phyloP scores from a whole-genome alignment of 2,329 filamentous ascomycete species.

The Thielaviopsis populi region DNA sequence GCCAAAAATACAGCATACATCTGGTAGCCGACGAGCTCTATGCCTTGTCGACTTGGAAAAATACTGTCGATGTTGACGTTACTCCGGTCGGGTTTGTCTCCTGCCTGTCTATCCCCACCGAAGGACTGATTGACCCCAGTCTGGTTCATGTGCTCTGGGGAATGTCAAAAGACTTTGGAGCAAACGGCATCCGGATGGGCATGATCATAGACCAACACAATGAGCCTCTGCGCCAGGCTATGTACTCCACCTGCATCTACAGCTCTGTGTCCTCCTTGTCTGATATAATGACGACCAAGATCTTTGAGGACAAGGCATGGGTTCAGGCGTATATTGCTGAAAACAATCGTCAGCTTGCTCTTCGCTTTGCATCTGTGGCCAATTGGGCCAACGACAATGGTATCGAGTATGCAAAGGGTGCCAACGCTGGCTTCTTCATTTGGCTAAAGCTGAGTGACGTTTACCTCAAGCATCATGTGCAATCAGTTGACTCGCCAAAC shows the following conservation, averaged over 20 bases:
- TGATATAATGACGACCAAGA: conserved; percentile 27
- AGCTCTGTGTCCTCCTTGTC: conserved; percentile 31
- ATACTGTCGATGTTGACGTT: conserved; percentile 22
- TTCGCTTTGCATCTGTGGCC: conserved; percentile 27
- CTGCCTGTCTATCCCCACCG: conserved; percentile 29
- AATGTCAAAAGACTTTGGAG: conserved; percentile 39
- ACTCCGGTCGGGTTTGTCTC: conserved; percentile 30
- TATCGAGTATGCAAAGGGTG: conserved; percentile 32
- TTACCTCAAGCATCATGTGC: conserved; percentile 19
- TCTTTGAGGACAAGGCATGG: conserved; percentile 31
- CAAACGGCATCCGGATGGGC: conserved; percentile 40
- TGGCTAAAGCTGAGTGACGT: conserved; percentile 34
- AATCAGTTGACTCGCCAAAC: conserved; percentile 15
- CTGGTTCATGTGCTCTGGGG: conserved; percentile 38
- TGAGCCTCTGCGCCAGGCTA: conserved; percentile 25
- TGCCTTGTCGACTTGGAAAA: conserved; percentile 36
- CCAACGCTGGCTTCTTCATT: conserved; percentile 40
- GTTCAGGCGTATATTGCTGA: conserved; percentile 30
- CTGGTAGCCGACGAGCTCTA: conserved; percentile 38
- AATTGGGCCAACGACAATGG: conserved; percentile 26
- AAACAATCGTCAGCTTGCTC: conserved; percentile 29
- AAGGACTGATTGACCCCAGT: conserved; percentile 31
- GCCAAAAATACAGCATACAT: conserved; percentile 34
- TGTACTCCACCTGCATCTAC: conserved; percentile 28
- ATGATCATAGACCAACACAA: conserved; percentile 35